phyloP scores from a whole-genome alignment of 2,329 filamentous ascomycete genomes.

The Bipolaris oryzae region DNA sequence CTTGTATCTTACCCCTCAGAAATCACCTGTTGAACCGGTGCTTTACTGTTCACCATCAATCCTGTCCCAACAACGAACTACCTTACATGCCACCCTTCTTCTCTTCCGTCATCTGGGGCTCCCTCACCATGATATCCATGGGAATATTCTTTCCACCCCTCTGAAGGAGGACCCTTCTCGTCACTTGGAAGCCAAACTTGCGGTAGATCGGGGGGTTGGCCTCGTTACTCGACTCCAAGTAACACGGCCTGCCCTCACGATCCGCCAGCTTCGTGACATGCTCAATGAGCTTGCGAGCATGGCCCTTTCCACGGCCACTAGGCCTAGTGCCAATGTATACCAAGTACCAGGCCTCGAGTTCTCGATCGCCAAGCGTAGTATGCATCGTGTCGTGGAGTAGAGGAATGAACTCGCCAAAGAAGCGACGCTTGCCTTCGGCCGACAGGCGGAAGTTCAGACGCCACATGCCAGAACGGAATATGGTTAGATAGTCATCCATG shows the following conservation, averaged over 20 bases:
- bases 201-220: slow-evolving; percentile 74
- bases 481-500: slow-evolving; percentile 74
- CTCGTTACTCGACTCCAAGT: slow-evolving; percentile 77
- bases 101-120: slow-evolving; percentile 56
- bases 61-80: background rate
- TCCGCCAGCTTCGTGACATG: slow-evolving; percentile 72
- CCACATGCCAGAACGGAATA: slow-evolving; percentile 78
- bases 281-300: slow-evolving; percentile 72
- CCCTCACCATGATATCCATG: slow-evolving; percentile 82
- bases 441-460: slow-evolving; percentile 76
- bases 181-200: slow-evolving; percentile 74
- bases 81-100: slow-evolving; percentile 26
- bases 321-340: slow-evolving; percentile 82
- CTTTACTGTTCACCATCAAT: slow-evolving; percentile 7
- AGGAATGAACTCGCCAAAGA: slow-evolving; percentile 78
- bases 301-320: slow-evolving; percentile 71
- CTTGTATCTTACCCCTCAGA: background rate
- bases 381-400: slow-evolving; percentile 75
- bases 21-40: slow-evolving; percentile 35
- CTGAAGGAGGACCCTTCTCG: slow-evolving; percentile 67
- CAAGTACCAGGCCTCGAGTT: slow-evolving; percentile 76
- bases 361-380: slow-evolving; percentile 69
- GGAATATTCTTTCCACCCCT: slow-evolving; percentile 64
- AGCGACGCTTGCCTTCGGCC: slow-evolving; percentile 72
- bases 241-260: slow-evolving; percentile 69